Conservation (phyloP, 2,329 filamentous ascomycete genomes). For the Fusarium secorum region DNA sequence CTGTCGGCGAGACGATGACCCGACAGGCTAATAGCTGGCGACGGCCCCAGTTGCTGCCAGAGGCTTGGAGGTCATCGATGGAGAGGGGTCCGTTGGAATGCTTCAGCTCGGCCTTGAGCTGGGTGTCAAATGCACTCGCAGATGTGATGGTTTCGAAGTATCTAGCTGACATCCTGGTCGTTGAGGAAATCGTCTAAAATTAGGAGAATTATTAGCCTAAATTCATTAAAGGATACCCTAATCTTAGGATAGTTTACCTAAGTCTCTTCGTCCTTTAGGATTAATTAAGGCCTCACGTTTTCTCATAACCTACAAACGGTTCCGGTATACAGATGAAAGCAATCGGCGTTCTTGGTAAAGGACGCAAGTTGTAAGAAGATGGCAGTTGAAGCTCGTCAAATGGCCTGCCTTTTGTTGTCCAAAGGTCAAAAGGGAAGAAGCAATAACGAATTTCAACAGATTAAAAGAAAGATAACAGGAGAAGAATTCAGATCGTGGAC, state of each 20-base stretch:
- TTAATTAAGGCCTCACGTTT: neutral
- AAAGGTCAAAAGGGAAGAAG: too few relatives aligned
- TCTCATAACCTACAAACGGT: too few relatives aligned
- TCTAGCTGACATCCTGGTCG: neutral
- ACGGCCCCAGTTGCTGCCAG: neutral
- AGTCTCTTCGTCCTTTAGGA: neutral
- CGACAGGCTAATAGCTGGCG: neutral
- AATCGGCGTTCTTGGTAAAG: too few relatives aligned
- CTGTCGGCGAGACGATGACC: neutral
- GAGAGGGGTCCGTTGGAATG: accelerated
- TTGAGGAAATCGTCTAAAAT: neutral
- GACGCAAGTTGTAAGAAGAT: too few relatives aligned
- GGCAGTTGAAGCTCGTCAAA: too few relatives aligned
- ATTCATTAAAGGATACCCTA: neutral
- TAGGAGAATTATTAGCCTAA: accelerated
- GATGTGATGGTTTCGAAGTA: neutral
- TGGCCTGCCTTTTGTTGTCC: too few relatives aligned
- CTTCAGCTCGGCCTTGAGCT: neutral
- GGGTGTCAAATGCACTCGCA: accelerated
- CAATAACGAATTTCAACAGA: too few relatives aligned
- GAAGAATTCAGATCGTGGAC: too few relatives aligned
- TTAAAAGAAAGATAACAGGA: too few relatives aligned
- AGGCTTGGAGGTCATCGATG: neutral
- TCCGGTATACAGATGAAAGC: too few relatives aligned
- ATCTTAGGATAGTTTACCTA: accelerated